A percentile compares a stretch with the other conserved stretches of the same genome.
Evolutionary conservation across 805 yeast genomes (phyloP).

Genomic region (Metschnikowia cerradonensis): DNA sequence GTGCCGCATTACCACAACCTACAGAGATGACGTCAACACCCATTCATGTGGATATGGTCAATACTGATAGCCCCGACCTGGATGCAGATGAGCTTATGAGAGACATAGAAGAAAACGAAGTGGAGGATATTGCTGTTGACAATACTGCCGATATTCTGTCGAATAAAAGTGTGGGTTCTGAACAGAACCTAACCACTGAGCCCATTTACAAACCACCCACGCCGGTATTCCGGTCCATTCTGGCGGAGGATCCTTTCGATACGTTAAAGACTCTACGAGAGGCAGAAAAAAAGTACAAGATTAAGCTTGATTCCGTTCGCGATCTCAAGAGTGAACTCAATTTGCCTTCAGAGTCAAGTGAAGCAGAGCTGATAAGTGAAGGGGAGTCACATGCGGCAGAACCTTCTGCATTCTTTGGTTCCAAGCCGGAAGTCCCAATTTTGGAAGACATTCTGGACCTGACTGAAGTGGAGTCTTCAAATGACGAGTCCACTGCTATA

Average conservation of each 20-base stretch:
- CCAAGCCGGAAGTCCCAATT: slow-evolving; percentile 10
- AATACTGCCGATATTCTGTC: neutral
- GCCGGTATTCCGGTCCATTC: slow-evolving; percentile 13
- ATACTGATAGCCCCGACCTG: neutral
- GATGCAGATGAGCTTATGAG: neutral
- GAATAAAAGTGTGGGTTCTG: neutral
- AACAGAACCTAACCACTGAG: neutral
- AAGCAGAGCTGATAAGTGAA: slow-evolving; percentile 1
- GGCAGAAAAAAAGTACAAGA: slow-evolving; percentile 13
- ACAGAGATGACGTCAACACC: neutral
- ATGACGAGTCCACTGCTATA: neutral
- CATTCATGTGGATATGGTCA: neutral
- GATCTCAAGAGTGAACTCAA: slow-evolving; percentile 9
- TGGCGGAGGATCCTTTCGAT: slow-evolving; percentile 8
- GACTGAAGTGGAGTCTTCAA: neutral
- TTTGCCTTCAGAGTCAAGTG: slow-evolving; percentile 5
- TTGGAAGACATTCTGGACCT: slow-evolving; percentile 5
- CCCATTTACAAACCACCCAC: neutral
- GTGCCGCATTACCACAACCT: neutral
- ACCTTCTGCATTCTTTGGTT: neutral
- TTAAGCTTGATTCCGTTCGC: slow-evolving; percentile 14
- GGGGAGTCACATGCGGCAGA: neutral
- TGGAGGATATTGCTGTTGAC: neutral
- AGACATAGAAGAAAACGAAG: neutral
- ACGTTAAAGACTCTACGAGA: slow-evolving; percentile 11